These are phyloP conservation scores for Corynespora cassiicola DNA, from an alignment of 2,329 filamentous ascomycete genomes.

Conservation along the genomic window DNA sequence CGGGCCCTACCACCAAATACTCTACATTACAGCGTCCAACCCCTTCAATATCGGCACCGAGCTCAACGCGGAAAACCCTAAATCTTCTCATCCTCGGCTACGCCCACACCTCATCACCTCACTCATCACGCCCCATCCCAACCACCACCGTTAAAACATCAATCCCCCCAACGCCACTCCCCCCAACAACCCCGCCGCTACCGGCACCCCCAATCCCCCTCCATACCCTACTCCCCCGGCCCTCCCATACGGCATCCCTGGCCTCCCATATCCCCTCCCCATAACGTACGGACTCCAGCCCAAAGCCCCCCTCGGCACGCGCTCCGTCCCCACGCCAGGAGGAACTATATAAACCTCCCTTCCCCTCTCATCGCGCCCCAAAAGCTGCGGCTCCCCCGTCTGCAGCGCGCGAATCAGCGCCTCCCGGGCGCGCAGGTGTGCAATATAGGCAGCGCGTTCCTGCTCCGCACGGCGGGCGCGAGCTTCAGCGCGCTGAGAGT, in stretches of 20 bases:
- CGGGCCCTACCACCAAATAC: too few relatives aligned
- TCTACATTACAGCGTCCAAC: too few relatives aligned
- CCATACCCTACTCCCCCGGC: slow-evolving; percentile 46
- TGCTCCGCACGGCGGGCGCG: slow-evolving; percentile 55
- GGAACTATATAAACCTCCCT: slow-evolving; percentile 66
- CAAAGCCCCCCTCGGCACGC: slow-evolving; percentile 37
- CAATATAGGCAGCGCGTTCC: slow-evolving; percentile 60
- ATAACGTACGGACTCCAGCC: slow-evolving; percentile 59
- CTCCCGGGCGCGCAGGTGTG: slow-evolving; percentile 57
- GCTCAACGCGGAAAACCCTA: too few relatives aligned
- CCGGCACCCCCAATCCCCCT: slow-evolving; percentile 43
- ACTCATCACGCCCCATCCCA: too few relatives aligned
- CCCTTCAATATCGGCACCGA: too few relatives aligned
- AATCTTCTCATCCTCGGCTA: too few relatives aligned
- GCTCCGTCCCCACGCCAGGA: too few relatives aligned
- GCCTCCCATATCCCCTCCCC: slow-evolving; percentile 57
- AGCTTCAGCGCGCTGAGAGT: slow-evolving; percentile 58
- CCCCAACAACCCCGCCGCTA: slow-evolving; percentile 43
- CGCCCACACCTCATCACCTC: too few relatives aligned
- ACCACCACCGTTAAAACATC: slow-evolving; percentile 34
- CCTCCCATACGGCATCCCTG: slow-evolving; percentile 54
- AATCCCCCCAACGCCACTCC: slow-evolving; percentile 41
- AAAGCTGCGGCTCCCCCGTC: slow-evolving; percentile 62
- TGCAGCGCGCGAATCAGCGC: slow-evolving; percentile 59
- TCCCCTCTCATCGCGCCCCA: slow-evolving; percentile 62